Conservation (phyloP, 1,139 yeast species). For the Trichomonascaceae sp. region DNA sequence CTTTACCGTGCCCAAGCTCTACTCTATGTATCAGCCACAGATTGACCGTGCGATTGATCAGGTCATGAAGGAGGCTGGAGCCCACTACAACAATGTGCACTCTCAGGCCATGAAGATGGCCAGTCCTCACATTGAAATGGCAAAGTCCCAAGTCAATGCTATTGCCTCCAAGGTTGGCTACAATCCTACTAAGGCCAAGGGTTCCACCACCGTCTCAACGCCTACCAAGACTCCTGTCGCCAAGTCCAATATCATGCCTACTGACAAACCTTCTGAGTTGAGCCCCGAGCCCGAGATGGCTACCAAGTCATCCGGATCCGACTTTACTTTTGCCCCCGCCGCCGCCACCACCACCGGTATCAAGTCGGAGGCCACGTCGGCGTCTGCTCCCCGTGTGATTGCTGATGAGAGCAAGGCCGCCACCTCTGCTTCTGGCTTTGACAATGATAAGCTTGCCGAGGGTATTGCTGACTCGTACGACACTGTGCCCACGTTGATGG, state of each 20-base stretch:
- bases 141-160: conserved; percentile 33
- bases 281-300: conserved; percentile 1
- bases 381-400: not conserved
- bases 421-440: conserved; percentile 2
- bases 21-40: conserved; percentile 61
- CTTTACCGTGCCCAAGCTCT: conserved; percentile 67
- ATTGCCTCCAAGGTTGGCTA: conserved; percentile 36
- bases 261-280: no score
- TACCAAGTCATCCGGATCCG: no score
- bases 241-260: not conserved
- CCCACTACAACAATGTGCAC: conserved; percentile 40
- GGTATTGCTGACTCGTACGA: conserved; percentile 10
- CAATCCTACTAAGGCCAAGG: conserved; percentile 10
- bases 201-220: conserved; percentile 4
- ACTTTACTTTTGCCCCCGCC: not conserved
- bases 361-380: not conserved
- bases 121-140: conserved; percentile 30
- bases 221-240: conserved; percentile 1
- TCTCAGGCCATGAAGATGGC: conserved; percentile 35
- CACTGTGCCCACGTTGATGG: conserved; percentile 21
- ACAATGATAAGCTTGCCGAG: not conserved
- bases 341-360: not conserved
- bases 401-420: conserved; percentile 4
- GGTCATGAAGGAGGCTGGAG: conserved; percentile 42
- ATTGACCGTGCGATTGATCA: conserved; percentile 63